Evolutionary conservation across 805 yeast species (phyloP).

Genomic region (Sugiyamaella americana): DNA sequence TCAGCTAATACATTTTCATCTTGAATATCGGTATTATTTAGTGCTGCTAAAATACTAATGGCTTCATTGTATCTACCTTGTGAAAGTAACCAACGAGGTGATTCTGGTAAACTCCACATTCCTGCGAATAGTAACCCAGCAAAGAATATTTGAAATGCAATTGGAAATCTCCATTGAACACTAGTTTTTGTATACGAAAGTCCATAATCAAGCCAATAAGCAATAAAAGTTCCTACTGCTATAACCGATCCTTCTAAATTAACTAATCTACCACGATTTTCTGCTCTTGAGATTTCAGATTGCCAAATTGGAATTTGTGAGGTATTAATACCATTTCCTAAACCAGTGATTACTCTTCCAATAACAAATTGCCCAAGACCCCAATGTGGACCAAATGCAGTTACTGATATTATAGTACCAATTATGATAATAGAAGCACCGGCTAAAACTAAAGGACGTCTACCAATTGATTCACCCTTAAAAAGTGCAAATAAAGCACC

Average conservation of each 20-base stretch:
- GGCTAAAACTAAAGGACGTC: conserved; percentile 53
- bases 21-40: conserved; percentile 21
- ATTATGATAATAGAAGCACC: conserved; percentile 53
- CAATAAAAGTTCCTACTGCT: conserved; percentile 68
- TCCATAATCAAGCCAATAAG: conserved; percentile 55
- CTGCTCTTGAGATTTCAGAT: conserved; percentile 65
- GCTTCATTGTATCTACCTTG: conserved; percentile 48
- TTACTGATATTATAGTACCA: conserved; percentile 60
- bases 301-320: conserved; percentile 84
- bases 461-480: conserved; percentile 58
- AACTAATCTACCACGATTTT: conserved; percentile 62
- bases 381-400: conserved; percentile 27
- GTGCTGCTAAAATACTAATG: conserved; percentile 46
- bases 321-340: conserved; percentile 73
- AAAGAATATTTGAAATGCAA: conserved; percentile 59
- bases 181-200: conserved; percentile 46
- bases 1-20: conserved; percentile 15
- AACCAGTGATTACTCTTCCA: conserved; percentile 67
- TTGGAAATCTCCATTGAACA: conserved; percentile 72
- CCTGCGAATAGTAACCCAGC: conserved; percentile 48
- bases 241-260: conserved; percentile 66
- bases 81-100: conserved; percentile 77
- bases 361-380: conserved; percentile 63
- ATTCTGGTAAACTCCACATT: conserved; percentile 68
- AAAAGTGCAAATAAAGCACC: conserved; percentile 62